Conservation (phyloP, 2,329 filamentous ascomycete genomes). For the Bipolaris zeicola region DNA sequence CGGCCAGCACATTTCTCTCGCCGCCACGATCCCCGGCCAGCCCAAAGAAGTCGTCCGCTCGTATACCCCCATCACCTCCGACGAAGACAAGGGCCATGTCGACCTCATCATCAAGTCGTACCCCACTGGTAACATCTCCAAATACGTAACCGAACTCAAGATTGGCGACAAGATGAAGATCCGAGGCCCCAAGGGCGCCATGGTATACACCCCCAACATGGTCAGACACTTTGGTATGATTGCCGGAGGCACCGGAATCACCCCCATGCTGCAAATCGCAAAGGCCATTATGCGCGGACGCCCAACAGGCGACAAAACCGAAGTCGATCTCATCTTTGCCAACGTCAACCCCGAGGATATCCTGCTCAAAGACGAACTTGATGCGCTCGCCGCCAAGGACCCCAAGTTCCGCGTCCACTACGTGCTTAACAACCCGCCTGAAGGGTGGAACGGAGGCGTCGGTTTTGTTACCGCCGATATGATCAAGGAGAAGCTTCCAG, state of each 20-base stretch:
- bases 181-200: conserved; percentile 93
- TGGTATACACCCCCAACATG: conserved; percentile 98
- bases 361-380: conserved; percentile 88
- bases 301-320: conserved; percentile 75
- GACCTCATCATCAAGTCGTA: conserved; percentile 98
- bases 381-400: conserved; percentile 77
- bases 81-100: conserved; percentile 74
- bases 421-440: conserved; percentile 93
- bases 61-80: conserved; percentile 51
- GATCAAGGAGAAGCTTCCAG: conserved; percentile 85
- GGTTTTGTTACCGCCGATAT: conserved; percentile 96
- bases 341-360: conserved; percentile 95
- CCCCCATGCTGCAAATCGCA: conserved; percentile 96
- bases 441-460: conserved; percentile 88
- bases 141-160: conserved; percentile 81
- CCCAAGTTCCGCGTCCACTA: conserved; percentile 86
- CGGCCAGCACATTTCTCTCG: conserved; percentile 98
- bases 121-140: conserved; percentile 95
- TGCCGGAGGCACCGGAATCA: conserved; percentile 95
- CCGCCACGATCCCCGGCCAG: conserved; percentile 57
- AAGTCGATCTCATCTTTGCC: conserved; percentile 90
- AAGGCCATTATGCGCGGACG: conserved; percentile 84
- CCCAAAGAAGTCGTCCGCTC: conserved; percentile 49
- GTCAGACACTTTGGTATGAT: conserved; percentile 97
- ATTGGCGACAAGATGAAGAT: conserved; percentile 84